Evolutionary conservation across 805 yeast genomes (phyloP).

Genomic region (Komagataella mondaviorum): DNA sequence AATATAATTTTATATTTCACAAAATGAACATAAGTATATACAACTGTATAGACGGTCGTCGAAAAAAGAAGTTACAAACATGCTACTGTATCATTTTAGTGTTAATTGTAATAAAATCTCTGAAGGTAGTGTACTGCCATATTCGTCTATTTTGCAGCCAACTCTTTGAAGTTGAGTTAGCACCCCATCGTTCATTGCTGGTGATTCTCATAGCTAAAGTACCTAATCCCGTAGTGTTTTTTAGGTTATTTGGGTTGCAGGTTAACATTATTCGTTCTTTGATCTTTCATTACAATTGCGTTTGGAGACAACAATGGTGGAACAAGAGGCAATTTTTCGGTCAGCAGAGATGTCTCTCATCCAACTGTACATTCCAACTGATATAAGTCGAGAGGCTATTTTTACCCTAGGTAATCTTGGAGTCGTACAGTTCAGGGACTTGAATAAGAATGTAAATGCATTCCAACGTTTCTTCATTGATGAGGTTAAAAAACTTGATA

Average conservation of each 20-base stretch:
- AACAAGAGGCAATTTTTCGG: conserved; percentile 17
- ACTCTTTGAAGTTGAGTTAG: background rate
- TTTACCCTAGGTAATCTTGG: conserved; percentile 80
- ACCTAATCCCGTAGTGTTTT: background rate
- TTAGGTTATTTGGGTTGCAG: background rate
- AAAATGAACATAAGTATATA: background rate
- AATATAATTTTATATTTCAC: background rate
- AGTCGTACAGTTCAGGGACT: conserved; percentile 76
- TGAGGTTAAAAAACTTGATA: conserved; percentile 74
- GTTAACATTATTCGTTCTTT: background rate
- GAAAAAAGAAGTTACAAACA: too few relatives aligned
- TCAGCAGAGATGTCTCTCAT: conserved; percentile 96
- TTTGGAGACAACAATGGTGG: background rate
- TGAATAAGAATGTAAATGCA: conserved; percentile 65
- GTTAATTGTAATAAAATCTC: background rate
- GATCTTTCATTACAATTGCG: background rate
- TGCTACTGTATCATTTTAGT: too few relatives aligned
- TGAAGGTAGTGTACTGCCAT: background rate
- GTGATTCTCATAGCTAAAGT: background rate
- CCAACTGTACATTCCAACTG: conserved; percentile 84
- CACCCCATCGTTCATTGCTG: background rate
- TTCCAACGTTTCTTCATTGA: conserved; percentile 88
- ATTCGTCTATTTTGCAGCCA: background rate
- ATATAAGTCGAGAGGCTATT: conserved; percentile 78
- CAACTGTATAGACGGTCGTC: background rate